Conservation (phyloP, 306 rosid species). For the Trifolium fragiferum region DNA sequence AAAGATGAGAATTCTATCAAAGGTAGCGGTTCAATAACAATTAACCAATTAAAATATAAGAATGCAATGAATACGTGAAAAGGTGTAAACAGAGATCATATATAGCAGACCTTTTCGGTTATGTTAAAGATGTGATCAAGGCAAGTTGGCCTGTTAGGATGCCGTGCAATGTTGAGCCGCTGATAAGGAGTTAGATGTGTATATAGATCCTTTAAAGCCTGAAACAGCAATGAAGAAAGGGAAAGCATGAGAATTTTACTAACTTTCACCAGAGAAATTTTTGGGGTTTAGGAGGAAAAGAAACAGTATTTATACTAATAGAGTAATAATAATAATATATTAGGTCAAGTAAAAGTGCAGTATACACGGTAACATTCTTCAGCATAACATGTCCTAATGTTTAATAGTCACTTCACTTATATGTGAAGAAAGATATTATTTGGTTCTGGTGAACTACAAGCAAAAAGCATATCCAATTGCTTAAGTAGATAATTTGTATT, state of each 20-base stretch:
- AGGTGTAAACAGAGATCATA: conserved; percentile 14
- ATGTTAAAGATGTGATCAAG: conserved; percentile 91
- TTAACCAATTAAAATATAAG: conserved; percentile 30
- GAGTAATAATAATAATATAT: not conserved
- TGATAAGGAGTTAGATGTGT: conserved; percentile 80
- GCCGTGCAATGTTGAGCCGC: conserved; percentile 84
- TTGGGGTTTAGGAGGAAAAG: conserved; percentile 21
- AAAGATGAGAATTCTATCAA: conserved; percentile 33
- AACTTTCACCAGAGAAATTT: not conserved
- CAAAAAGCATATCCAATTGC: not conserved
- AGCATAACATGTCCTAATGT: conserved; percentile 18
- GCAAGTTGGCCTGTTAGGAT: conserved; percentile 97
- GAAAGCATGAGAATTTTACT: conserved; percentile 29
- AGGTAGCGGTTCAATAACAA: conserved; percentile 37
- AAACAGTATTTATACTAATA: not conserved
- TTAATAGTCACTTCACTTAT: not conserved
- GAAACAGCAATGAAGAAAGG: conserved; percentile 45
- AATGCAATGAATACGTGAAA: conserved; percentile 30
- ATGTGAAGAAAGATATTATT: conserved; percentile 27
- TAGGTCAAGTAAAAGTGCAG: conserved; percentile 23
- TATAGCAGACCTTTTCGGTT: conserved; percentile 75
- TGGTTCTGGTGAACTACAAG: not conserved
- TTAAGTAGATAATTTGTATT: conserved; percentile 28
- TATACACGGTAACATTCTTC: conserved; percentile 13
- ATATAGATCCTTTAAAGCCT: conserved; percentile 80